phyloP scores from a whole-genome alignment of 2,329 filamentous ascomycete species.

The Pseudogymnoascus verrucosus region DNA sequence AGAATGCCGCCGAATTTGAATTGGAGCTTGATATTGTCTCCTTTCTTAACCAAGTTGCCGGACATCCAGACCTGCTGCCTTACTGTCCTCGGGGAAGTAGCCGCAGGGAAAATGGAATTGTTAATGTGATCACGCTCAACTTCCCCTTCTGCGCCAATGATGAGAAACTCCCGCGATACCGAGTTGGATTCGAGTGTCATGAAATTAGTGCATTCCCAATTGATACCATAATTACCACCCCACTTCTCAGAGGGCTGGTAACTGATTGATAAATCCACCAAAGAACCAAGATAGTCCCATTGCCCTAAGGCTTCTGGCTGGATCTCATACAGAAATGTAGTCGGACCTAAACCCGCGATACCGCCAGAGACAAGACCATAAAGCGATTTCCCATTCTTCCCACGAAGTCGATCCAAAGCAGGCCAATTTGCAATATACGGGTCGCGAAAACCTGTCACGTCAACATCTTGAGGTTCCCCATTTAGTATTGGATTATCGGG shows the following conservation, averaged over 20 bases:
- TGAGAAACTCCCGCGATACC: background rate
- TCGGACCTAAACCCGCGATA: background rate
- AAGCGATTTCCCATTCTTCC: constrained; percentile 11
- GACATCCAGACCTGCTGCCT: constrained; percentile 13
- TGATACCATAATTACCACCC: constrained; percentile 9
- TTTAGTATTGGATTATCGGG: constrained; percentile 26
- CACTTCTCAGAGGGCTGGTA: constrained; percentile 2
- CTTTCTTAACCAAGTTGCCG: background rate
- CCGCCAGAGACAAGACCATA: constrained; percentile 12
- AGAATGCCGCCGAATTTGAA: constrained; percentile 14
- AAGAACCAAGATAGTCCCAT: constrained; percentile 5
- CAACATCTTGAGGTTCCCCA: constrained; percentile 24
- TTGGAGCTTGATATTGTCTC: constrained; percentile 4
- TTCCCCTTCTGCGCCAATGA: constrained; percentile 7
- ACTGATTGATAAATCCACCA: background rate
- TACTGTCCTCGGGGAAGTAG: background rate
- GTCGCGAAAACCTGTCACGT: constrained; percentile 30
- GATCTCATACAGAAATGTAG: constrained; percentile 9
- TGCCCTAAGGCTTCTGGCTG: background rate
- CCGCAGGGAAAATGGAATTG: background rate
- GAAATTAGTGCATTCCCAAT: constrained; percentile 10
- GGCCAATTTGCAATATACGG: constrained; percentile 28
- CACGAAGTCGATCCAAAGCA: constrained; percentile 21
- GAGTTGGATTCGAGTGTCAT: background rate
- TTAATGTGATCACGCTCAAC: background rate